Evolutionary conservation across 805 yeast species (phyloP).

Genomic region (Ascoidea asiatica): DNA sequence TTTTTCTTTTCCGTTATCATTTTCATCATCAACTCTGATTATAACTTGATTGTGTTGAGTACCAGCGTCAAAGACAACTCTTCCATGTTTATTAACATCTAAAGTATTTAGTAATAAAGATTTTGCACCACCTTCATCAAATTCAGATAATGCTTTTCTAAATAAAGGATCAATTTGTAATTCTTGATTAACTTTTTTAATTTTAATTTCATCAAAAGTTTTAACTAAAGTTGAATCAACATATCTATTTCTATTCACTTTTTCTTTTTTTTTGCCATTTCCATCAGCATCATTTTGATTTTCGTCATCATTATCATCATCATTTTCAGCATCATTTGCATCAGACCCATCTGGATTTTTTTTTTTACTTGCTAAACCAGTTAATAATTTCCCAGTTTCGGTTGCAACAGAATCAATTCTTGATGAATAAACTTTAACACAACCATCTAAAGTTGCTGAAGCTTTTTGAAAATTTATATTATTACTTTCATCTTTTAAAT

Average conservation of each 20-base stretch:
- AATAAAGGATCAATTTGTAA: slow-evolving; percentile 60
- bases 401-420: slow-evolving; percentile 86
- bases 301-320: slow-evolving; percentile 10
- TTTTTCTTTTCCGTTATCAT: slow-evolving; percentile 8
- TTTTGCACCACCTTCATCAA: slow-evolving; percentile 77
- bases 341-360: slow-evolving; percentile 11
- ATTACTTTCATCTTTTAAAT: slow-evolving; percentile 28
- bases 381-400: slow-evolving; percentile 74
- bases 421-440: slow-evolving; percentile 84
- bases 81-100: slow-evolving; percentile 33
- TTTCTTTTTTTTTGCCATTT: slow-evolving; percentile 14
- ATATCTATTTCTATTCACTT: slow-evolving; percentile 14
- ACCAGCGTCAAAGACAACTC: slow-evolving; percentile 57
- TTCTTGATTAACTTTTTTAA: slow-evolving; percentile 51
- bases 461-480: slow-evolving; percentile 84
- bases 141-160: slow-evolving; percentile 61
- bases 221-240: slow-evolving; percentile 32
- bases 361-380: slow-evolving; percentile 49
- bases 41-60: slow-evolving; percentile 5
- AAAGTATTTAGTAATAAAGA: slow-evolving; percentile 52
- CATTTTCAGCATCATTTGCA: slow-evolving; percentile 14
- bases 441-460: slow-evolving; percentile 83
- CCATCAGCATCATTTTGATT: slow-evolving; percentile 16
- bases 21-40: background rate
- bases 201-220: slow-evolving; percentile 32